Evolutionary conservation across 139 green algal species (phyloP).

Genomic region (Limnomonas spitsbergensis): DNA sequence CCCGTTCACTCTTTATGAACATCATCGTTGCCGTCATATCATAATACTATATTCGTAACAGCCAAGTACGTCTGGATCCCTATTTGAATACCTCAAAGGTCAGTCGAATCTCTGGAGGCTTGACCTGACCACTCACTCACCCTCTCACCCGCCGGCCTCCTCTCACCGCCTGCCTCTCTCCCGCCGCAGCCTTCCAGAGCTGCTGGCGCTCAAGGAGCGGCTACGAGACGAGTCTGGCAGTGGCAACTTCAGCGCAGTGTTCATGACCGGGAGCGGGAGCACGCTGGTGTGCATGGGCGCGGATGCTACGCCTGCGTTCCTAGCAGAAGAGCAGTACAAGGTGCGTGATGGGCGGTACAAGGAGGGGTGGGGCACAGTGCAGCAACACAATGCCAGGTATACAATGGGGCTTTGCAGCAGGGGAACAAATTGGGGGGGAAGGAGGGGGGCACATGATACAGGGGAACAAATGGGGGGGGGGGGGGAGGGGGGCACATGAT

Average conservation of each 20-base stretch:
- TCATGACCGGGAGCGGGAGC: constrained; percentile 95
- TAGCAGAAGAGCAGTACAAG: constrained; percentile 48
- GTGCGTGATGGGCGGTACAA: constrained; percentile 5
- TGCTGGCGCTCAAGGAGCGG: constrained; percentile 76
- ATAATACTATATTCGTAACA: too few relatives aligned
- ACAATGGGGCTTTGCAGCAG: not conserved
- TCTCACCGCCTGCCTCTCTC: too few relatives aligned
- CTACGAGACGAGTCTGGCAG: constrained; percentile 36
- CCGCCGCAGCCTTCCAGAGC: constrained; percentile 78
- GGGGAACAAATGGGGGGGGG: too few relatives aligned
- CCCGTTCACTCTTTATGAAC: too few relatives aligned
- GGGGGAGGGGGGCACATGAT: too few relatives aligned
- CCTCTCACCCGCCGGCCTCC: not conserved
- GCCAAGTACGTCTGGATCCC: too few relatives aligned
- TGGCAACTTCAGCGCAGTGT: constrained; percentile 71
- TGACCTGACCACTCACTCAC: not conserved
- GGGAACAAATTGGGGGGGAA: too few relatives aligned
- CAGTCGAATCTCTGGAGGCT: too few relatives aligned
- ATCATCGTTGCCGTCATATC: too few relatives aligned
- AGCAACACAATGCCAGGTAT: not conserved
- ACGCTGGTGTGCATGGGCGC: constrained; percentile 85
- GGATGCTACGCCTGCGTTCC: constrained; percentile 58
- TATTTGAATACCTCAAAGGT: too few relatives aligned
- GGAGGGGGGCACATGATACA: too few relatives aligned
- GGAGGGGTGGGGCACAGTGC: not conserved